These are phyloP conservation scores for Chytriomyces sp. DNA, from an alignment of 192 early-diverging fungal species.

Conservation along the genomic window DNA sequence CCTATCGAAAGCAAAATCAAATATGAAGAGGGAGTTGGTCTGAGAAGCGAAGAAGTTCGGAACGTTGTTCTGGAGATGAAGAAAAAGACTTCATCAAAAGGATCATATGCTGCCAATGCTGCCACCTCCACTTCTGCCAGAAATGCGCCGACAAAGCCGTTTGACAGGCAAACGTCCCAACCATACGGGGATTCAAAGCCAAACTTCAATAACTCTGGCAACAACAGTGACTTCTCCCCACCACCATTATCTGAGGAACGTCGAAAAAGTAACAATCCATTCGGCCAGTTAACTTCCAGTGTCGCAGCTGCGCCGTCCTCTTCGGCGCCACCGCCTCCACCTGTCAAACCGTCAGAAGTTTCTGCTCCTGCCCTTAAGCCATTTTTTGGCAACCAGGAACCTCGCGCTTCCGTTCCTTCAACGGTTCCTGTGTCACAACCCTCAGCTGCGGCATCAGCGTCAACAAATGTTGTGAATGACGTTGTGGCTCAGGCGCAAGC, in stretches of 20 bases:
- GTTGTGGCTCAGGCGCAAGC: constrained; percentile 57
- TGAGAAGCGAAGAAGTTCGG: constrained; percentile 46
- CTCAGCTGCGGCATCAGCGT: constrained; percentile 9
- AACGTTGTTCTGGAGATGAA: constrained; percentile 46
- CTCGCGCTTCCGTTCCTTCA: not conserved
- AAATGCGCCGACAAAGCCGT: too few relatives aligned
- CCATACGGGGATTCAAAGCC: not conserved
- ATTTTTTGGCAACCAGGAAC: not conserved
- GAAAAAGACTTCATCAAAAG: constrained; percentile 24
- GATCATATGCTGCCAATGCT: constrained; percentile 12
- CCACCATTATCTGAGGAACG: constrained; percentile 1
- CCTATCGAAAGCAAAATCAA: constrained; percentile 50
- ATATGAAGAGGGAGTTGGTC: constrained; percentile 54
- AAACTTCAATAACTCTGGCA: too few relatives aligned
- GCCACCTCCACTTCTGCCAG: not conserved
- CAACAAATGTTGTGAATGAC: constrained; percentile 37
- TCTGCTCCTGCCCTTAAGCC: not conserved
- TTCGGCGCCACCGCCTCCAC: constrained; percentile 8
- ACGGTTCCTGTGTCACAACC: constrained; percentile 4
- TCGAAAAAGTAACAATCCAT: constrained; percentile 17
- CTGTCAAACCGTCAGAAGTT: constrained; percentile 10
- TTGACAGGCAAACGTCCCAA: not conserved
- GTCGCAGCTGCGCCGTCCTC: not conserved
- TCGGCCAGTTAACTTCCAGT: not conserved
- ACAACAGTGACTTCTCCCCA: not conserved